phyloP scores from a whole-genome alignment of 2,329 filamentous ascomycete genomes.

The Fusarium bulbicola region DNA sequence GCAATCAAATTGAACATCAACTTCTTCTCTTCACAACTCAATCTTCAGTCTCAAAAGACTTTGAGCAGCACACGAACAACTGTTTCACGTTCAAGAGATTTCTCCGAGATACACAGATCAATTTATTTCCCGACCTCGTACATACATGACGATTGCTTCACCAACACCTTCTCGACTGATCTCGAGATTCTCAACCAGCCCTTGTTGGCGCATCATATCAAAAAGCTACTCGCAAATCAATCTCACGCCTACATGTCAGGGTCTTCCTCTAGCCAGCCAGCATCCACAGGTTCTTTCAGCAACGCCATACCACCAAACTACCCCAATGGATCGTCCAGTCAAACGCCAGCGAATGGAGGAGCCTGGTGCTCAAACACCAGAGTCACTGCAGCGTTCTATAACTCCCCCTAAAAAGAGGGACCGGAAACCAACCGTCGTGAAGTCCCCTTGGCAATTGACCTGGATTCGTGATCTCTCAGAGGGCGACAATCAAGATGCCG shows the following conservation, averaged over 20 bases:
- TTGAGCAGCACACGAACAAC: neutral
- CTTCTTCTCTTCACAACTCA: neutral
- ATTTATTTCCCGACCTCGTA: slow-evolving; percentile 28
- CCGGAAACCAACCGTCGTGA: slow-evolving; percentile 42
- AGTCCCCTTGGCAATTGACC: slow-evolving; percentile 78
- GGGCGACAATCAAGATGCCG: slow-evolving; percentile 69
- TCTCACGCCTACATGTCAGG: neutral
- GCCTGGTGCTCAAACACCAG: slow-evolving; percentile 11
- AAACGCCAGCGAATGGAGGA: slow-evolving; percentile 46
- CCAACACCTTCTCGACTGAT: neutral
- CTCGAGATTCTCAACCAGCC: neutral
- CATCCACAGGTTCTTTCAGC: no score
- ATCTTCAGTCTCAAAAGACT: neutral
- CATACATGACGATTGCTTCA: neutral
- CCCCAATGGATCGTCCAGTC: slow-evolving; percentile 43
- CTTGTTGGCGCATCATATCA: neutral
- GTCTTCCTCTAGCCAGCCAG: neutral
- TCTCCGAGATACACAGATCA: slow-evolving; percentile 6
- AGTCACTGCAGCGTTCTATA: slow-evolving; percentile 51
- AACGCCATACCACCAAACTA: neutral
- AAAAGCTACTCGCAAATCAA: neutral
- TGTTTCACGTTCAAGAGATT: neutral
- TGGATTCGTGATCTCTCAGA: slow-evolving; percentile 70
- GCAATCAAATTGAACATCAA: neutral
- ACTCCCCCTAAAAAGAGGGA: slow-evolving; percentile 56